Percentiles rank a stretch among this genome's conserved stretches.
phyloP scores from a whole-genome alignment of 495 filamentous ascomycete species.

The Apiosordaria backusii region DNA sequence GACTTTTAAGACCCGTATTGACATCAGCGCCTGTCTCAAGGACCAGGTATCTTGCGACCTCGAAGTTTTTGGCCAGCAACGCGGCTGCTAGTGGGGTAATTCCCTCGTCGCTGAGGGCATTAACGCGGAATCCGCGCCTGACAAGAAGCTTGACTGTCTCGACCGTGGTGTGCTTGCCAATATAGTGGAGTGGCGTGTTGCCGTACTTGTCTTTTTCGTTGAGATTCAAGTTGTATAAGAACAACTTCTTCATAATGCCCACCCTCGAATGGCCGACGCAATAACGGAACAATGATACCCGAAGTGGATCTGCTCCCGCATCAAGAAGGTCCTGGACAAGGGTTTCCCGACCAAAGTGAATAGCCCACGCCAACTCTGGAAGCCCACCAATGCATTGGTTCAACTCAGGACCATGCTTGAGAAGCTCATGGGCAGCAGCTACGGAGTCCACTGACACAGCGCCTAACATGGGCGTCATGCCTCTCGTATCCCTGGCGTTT shows the following conservation, averaged over 20 bases:
- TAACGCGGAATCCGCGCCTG: not conserved
- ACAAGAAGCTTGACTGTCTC: not conserved
- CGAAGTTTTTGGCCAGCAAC: not conserved
- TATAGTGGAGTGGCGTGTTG: not conserved
- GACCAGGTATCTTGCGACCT: not conserved
- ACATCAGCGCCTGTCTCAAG: not conserved
- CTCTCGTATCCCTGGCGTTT: not conserved
- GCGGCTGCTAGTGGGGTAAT: not conserved
- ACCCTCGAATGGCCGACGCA: not conserved
- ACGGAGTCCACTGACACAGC: not conserved
- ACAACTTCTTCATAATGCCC: not conserved
- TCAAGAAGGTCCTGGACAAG: not conserved
- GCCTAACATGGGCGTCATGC: not conserved
- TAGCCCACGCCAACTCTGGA: not conserved
- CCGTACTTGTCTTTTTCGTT: not conserved
- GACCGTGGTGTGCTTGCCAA: not conserved
- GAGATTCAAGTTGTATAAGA: not conserved
- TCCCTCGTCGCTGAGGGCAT: not conserved
- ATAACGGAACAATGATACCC: not conserved
- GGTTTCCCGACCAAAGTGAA: not conserved
- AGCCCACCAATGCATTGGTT: not conserved
- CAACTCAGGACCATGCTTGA: not conserved
- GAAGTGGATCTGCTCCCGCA: not conserved
- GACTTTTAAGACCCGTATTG: not conserved
- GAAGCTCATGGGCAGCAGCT: not conserved